Base-by-base conservation (phyloP, 495 filamentous ascomycete species). In the Thermothielavioides terrestris region DNA sequence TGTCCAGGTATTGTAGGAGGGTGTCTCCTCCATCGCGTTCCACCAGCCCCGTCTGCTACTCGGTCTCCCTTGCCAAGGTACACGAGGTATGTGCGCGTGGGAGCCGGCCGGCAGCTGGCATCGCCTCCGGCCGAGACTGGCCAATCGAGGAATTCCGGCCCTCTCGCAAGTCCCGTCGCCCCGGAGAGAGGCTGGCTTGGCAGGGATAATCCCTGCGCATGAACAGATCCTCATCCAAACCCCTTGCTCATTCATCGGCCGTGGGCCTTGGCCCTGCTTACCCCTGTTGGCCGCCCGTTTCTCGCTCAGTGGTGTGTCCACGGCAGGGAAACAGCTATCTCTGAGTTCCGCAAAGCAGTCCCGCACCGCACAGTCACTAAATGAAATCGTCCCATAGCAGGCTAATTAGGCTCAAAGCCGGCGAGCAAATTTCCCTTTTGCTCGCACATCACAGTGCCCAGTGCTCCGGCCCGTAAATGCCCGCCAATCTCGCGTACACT, bases 181-280 rank as follows among this genome's bases (percentile, higher is more conserved):
- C 38, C 38, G 57, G 54, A 50, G 27, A n/a, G n/a, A 47, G 53
- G 42, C 53, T 42, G 36, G 40, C 34, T 39, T 18, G 56, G 50
- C 52, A 56, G 45, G 53, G 55, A 49, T 49, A n/a, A 37, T 30
- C 54, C 54, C 30, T 50, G 50, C 23, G 41, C 46, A 49, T 53
- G 20, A n/a, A 56, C 49, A 51, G 58, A 53, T 58, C 48, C 52
- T 57, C 49, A 50, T 56, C 50, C 49, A 49, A 23, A 42, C 53
- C 59, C 53, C 53, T 60, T 32, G 46, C 36, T 42, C 35, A 26
- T 27, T 18, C 46, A 55, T 60, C 46, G 54, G 59, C 35, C 35
- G 27, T 27, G 28, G n/a, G 25, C 25, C 34, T 48, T 52, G 54
- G 49, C 38, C 42, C 14, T 39, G 25, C 32, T 46, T 32, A 12